Base-by-base conservation (phyloP, 2,329 filamentous ascomycete species). In the Trichoderma arundinaceum region DNA sequence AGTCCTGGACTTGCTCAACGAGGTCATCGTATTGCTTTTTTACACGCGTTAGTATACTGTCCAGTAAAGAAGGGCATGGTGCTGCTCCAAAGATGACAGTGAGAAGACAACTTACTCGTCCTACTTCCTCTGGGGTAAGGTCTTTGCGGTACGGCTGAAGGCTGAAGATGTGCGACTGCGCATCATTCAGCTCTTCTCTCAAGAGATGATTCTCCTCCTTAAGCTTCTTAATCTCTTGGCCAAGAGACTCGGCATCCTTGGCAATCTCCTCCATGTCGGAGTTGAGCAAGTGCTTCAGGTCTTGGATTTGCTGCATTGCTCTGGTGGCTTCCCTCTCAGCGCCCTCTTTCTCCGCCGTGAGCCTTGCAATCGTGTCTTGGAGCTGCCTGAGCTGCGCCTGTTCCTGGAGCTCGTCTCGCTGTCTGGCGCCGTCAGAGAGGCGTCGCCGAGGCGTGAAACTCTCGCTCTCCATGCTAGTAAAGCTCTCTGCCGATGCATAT, bases 131-230 rank as follows among this genome's bases (percentile, higher is more conserved):
- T 0, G 72, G 71, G 0, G 77, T 80, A 8, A 80, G 65, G 17
- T 79, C 76, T 48, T 76, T 76, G 15, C 73, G 74, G 63, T 79
- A 80, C 7, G 79, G 78, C 61, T 79, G 77, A 4, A 80, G 73
- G 13, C 75, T 78, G 63, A 80, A 79, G 54, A 80, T 80, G 61
- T 80, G 78, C 7, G 76, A 77, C 51, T 77, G 74, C 1, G 75
- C 74, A 41, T 79, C 76, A 35, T 73, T 72, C 7, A 79, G 70
- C 38, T 75, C 73, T 28, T 74, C 72, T 59, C 72, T 71, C 7
- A 79, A 63, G 0, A 65, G 60, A 5, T 59, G 63, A 43, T 76
- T 77, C 68, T 79, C 73, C 2, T 69, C 64, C 22, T 68, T 66
- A 7, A 76, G 66, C 33, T 67, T 68, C 44, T 69, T 61, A n/a